Base-by-base conservation (phyloP, 352 stramenopile species). In the Pythium monospermum region DNA sequence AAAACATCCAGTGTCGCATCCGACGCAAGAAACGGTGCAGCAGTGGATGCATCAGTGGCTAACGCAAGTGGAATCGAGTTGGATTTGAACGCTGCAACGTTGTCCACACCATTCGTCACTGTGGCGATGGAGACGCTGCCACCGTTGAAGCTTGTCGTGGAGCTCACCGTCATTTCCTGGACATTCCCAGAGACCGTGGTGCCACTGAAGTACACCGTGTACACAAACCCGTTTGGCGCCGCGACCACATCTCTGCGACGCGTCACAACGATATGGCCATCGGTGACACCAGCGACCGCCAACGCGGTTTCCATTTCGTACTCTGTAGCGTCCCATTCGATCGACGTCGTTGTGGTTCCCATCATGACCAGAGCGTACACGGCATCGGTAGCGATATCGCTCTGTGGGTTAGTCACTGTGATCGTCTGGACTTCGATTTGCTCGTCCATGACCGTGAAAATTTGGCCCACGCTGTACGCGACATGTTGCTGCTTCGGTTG, bases 141-240 rank as follows among this genome's bases (percentile, higher is more conserved):
- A 1, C 57, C 48, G 11, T 48, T 66, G 31, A 90, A 78, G 31
- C 54, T 37, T 4, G 51, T 59, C 8, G 21, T 59, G 1, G 53
- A 21, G 3, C 27, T 46, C 0, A 61, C 48, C 0, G 61, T 65
- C 33, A 85, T 31, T 7, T 58, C 25, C 15, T 48, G 60, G 1
- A 81, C 10, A 43, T 82, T 66, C 0, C 76, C 78, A 0, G 48
- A 52, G 0, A 87, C 70, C 0, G 61, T 67, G 32, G 49, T 18
- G 2, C 75, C 81, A 16, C 64, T 77, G 30, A 87, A 91, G 61
- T 93, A 93, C 26, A 93, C 67, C 2, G 59, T 83, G 59, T 90
- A 93, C 5, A 90, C 61, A 22, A 60, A 91, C 0, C 80, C 76
- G 21, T 85, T 73, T 2, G 77, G 65, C 2, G 76, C 76, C 1